These are phyloP conservation scores for Artemisia annua DNA, from an alignment of 129 eudicot genomes.

Conservation along the genomic window DNA sequence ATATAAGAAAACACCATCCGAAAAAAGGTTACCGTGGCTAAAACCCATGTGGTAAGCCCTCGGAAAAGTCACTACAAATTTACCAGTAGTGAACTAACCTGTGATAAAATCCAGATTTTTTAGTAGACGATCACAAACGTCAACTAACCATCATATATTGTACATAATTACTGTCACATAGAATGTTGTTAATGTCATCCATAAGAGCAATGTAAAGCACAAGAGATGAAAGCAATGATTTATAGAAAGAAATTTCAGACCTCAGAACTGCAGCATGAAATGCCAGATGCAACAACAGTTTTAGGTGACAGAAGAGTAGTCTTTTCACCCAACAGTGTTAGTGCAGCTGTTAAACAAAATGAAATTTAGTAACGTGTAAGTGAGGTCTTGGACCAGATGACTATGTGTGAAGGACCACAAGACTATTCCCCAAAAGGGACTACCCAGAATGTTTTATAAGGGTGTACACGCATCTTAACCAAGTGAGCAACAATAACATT, in stretches of 20 bases:
- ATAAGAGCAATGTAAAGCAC: background rate
- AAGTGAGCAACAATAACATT: too few species aligned
- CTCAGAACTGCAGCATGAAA: constrained; percentile 92
- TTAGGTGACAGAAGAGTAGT: constrained; percentile 96
- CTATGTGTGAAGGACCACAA: too few species aligned
- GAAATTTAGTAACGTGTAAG: too few species aligned
- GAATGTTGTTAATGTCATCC: background rate
- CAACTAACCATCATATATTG: constrained; percentile 18
- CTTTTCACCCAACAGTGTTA: constrained; percentile 88
- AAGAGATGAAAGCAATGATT: constrained; percentile 6
- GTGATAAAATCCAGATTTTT: constrained; percentile 13
- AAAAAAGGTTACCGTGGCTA: too few species aligned
- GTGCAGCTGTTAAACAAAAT: constrained; percentile 59
- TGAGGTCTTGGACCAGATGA: too few species aligned
- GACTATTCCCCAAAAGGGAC: too few species aligned
- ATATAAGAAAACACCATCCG: background rate
- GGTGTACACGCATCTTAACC: too few species aligned
- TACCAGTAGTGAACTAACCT: constrained; percentile 63
- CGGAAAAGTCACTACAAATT: constrained; percentile 94
- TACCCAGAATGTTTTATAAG: too few species aligned
- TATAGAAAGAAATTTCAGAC: too few species aligned
- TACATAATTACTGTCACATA: background rate
- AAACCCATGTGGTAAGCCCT: constrained; percentile 79
- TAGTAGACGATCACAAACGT: constrained; percentile 6
- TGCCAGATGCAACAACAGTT: constrained; percentile 62